Percentiles rank a stretch among this genome's conserved stretches.
Evolutionary conservation across 495 filamentous ascomycete genomes (phyloP).

Genomic region (Podospora pseudocomata): DNA sequence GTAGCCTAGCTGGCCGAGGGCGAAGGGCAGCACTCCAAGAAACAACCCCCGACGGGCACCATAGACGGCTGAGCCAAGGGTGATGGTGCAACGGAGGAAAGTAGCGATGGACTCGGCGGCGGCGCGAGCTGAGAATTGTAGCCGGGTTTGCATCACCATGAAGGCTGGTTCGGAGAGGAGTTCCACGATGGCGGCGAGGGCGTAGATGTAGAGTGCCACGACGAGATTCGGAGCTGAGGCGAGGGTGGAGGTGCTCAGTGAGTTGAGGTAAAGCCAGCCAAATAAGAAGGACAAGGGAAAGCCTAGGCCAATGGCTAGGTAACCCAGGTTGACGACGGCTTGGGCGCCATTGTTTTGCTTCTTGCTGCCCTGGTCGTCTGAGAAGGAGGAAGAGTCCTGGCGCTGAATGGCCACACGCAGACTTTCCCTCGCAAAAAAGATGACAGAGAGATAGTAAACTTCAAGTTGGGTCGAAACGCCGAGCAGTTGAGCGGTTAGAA

Average conservation of each 20-base stretch:
- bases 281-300: conserved; percentile 58
- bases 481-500: conserved; percentile 75
- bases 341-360: conserved; percentile 43
- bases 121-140: conserved; percentile 75
- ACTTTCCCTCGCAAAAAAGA: conserved; percentile 90
- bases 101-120: conserved; percentile 76
- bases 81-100: conserved; percentile 67
- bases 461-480: conserved; percentile 87
- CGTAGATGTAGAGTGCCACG: conserved; percentile 63
- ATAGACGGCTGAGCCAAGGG: conserved; percentile 62
- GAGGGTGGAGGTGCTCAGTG: conserved; percentile 52
- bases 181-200: conserved; percentile 72
- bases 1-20: conserved; percentile 79
- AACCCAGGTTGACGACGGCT: conserved; percentile 81
- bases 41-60: conserved; percentile 37
- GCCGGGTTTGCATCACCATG: conserved; percentile 71
- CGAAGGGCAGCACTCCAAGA: conserved; percentile 83
- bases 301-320: conserved; percentile 70
- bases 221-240: conserved; percentile 57
- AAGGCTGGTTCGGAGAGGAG: conserved; percentile 82
- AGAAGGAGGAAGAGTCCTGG: conserved; percentile 44
- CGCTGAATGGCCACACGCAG: conserved; percentile 82
- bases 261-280: conserved; percentile 60
- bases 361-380: conserved; percentile 9
- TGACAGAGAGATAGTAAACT: conserved; percentile 77